phyloP scores from a whole-genome alignment of 73 alveolate genomes.

The Halteria grandinella region DNA sequence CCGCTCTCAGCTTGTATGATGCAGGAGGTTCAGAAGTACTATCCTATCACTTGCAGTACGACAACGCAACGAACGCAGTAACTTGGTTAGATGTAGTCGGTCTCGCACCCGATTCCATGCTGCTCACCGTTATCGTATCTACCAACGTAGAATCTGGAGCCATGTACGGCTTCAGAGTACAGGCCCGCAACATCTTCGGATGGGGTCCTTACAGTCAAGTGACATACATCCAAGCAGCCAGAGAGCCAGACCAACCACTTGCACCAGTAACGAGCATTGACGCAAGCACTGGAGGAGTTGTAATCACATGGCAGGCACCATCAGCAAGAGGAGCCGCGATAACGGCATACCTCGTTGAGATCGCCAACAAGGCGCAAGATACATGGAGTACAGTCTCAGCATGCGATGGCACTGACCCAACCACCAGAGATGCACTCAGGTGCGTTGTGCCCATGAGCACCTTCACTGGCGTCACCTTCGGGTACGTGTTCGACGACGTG shows the following conservation, averaged over 20 bases:
- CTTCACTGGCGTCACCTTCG: constrained; percentile 15
- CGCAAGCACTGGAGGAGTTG: constrained; percentile 20
- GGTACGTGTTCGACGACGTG: not conserved
- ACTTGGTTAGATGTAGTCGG: not conserved
- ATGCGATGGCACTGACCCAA: constrained; percentile 26
- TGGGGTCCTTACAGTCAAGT: not conserved
- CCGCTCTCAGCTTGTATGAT: not conserved
- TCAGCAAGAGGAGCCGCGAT: constrained; percentile 38
- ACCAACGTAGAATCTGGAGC: constrained; percentile 5
- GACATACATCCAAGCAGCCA: constrained; percentile 11
- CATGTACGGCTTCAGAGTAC: constrained; percentile 29
- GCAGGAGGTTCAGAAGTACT: constrained; percentile 37
- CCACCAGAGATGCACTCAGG: not conserved
- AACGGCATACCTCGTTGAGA: constrained; percentile 24
- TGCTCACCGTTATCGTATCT: not conserved
- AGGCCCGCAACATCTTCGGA: constrained; percentile 37
- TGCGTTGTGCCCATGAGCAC: constrained; percentile 46
- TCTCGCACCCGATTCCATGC: not conserved
- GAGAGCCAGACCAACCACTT: not conserved
- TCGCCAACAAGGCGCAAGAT: constrained; percentile 1
- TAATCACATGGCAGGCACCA: constrained; percentile 42
- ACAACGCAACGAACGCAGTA: constrained; percentile 22
- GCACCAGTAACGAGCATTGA: not conserved
- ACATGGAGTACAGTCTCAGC: not conserved
- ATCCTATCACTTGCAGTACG: constrained; percentile 33